Percentiles rank a stretch among this genome's conserved stretches.
These are phyloP conservation scores for Acmispon strigosus DNA, from an alignment of 306 rosid species.

Conservation along the genomic window DNA sequence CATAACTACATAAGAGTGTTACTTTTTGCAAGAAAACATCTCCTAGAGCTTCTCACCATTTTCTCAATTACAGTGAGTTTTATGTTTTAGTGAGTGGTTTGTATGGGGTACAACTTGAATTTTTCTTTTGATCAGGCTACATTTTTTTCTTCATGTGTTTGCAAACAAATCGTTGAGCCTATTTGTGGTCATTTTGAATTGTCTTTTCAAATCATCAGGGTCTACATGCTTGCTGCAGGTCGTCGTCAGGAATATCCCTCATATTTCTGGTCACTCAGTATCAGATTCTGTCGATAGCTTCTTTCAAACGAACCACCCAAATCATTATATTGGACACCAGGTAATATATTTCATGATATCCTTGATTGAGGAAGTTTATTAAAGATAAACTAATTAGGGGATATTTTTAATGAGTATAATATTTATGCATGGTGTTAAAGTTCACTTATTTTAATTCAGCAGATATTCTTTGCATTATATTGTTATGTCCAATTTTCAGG, in stretches of 20 bases:
- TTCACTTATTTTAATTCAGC: not conserved
- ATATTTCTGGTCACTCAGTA: slow-evolving; percentile 48
- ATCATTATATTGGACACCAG: slow-evolving; percentile 92
- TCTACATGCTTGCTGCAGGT: slow-evolving; percentile 54
- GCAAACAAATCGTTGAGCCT: not conserved
- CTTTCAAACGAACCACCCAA: slow-evolving; percentile 76
- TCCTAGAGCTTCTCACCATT: not conserved
- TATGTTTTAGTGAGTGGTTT: not conserved
- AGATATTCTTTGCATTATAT: not conserved
- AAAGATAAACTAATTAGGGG: not conserved
- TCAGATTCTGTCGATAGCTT: slow-evolving; percentile 66
- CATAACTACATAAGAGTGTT: not conserved
- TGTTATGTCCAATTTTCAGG: slow-evolving; percentile 43
- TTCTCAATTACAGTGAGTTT: not conserved
- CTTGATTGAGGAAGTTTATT: not conserved
- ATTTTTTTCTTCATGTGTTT: not conserved
- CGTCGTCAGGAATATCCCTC: slow-evolving; percentile 73
- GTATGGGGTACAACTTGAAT: not conserved
- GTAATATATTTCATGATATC: slow-evolving; percentile 28
- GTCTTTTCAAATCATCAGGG: not conserved
- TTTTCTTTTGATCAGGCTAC: not conserved
- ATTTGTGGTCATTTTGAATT: too few relatives aligned
- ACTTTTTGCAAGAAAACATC: not conserved
- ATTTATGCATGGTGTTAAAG: not conserved
- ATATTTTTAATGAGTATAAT: slow-evolving; percentile 1